Conservation (phyloP, 768 basidiomycete species). For the Psilocybe sp. region DNA sequence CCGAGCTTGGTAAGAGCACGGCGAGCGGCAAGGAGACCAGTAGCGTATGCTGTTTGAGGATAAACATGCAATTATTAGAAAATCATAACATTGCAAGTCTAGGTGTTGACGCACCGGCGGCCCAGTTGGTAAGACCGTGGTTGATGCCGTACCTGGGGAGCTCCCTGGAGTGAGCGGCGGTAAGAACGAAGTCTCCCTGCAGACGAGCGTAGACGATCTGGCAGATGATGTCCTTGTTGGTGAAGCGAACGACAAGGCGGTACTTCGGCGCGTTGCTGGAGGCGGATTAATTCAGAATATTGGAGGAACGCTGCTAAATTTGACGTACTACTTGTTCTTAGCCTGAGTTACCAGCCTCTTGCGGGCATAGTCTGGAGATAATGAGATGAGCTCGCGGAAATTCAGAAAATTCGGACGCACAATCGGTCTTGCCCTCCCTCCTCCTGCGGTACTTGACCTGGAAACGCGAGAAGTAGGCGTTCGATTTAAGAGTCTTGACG, state of each 20-base stretch:
- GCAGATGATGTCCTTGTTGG: slow-evolving; percentile 93
- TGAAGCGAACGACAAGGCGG: slow-evolving; percentile 98
- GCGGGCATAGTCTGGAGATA: slow-evolving; percentile 85
- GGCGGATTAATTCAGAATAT: not conserved
- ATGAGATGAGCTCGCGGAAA: slow-evolving; percentile 10
- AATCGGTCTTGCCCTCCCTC: slow-evolving; percentile 99
- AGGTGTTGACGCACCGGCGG: slow-evolving; percentile 62
- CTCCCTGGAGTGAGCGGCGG: slow-evolving; percentile 85
- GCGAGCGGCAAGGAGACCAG: slow-evolving; percentile 92
- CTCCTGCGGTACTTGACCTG: slow-evolving; percentile 98
- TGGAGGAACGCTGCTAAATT: not conserved
- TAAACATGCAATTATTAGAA: not conserved
- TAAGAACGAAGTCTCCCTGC: slow-evolving; percentile 93
- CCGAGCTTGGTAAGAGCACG: slow-evolving; percentile 94
- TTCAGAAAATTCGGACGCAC: slow-evolving; percentile 38
- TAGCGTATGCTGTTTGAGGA: slow-evolving; percentile 76
- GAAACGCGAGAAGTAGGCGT: slow-evolving; percentile 97
- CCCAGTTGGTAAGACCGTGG: slow-evolving; percentile 99
- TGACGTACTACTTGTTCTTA: slow-evolving; percentile 94
- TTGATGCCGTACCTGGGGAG: slow-evolving; percentile 95
- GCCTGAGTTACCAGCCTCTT: slow-evolving; percentile 97
- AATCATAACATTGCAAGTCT: not conserved
- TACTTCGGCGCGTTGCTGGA: slow-evolving; percentile 92
- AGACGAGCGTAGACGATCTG: slow-evolving; percentile 97
- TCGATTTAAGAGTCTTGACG: slow-evolving; percentile 95